Base-by-base conservation (phyloP, 2,329 filamentous ascomycete species). In the Fusarium pseudocircinatum region DNA sequence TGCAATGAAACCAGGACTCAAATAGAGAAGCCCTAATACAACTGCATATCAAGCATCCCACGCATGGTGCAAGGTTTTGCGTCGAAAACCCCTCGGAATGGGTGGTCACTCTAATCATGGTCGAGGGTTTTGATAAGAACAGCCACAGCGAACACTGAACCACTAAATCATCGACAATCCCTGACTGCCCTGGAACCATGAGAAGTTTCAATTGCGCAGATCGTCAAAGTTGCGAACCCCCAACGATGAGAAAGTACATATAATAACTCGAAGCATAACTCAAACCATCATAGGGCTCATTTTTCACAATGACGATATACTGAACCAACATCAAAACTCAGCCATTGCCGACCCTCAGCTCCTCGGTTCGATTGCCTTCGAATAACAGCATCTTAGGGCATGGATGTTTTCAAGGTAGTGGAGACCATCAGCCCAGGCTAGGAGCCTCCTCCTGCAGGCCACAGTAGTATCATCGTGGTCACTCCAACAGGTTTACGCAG, bases 381-480 rank as follows among this genome's bases (percentile, higher is more conserved):
- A 70, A 59, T 39, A 40, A 62, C 58, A 69, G 24, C 58, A 50
- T 52, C 59, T 61, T 72, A 72, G 70, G 70, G 70, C 70, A 73
- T 73, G 70, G 65, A 42, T 65, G 56, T 43, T 69, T 39, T 70
- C 56, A 62, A 47, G 60, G 60, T 47, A 62, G 70, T 73, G 70
- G 70, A 47, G 70, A 66, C 47, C 70, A 70, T 70, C 70, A 73
- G 70, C 70, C 60, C 57, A 70, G 61, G 47, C 70, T 63, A 54
- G 58, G 69, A 71, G 66, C 40, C 68, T 56, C 70, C 60, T 73
- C 70, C 66, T 73, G 70, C 70, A 70, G 70, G 58, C 70, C 54
- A 65, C 63, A 52, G 58, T 69, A 47, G 53, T 69, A 63, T 58
- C 53, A 60, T 68, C 53, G 58, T 47, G 50, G 40, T 46, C 58